Conservation (phyloP, 2,329 filamentous ascomycete genomes). For the Colletotrichum karsti region DNA sequence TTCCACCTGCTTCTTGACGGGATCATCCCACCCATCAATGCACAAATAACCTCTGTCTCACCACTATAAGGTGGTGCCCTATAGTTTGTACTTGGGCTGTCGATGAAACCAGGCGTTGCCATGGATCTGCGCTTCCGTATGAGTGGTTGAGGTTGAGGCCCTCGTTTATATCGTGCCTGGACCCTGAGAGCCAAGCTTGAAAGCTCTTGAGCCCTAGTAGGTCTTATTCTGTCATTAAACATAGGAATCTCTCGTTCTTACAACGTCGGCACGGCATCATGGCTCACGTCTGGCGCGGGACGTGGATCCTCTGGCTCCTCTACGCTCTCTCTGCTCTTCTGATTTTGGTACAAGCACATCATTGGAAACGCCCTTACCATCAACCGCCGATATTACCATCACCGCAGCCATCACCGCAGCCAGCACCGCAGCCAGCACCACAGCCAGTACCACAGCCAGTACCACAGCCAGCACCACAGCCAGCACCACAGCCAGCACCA, state of each 20-base stretch:
- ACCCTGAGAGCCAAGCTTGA: neutral
- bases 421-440: too few relatives aligned
- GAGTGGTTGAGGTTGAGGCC: neutral
- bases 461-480: too few relatives aligned
- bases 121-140: neutral
- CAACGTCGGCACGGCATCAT: neutral
- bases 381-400: too few relatives aligned
- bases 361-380: neutral
- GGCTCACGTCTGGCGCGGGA: slow-evolving; percentile 1
- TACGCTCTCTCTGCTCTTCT: neutral
- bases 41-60: slow-evolving; percentile 28
- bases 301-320: neutral
- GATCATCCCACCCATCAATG: slow-evolving; percentile 15
- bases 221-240: neutral
- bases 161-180: neutral
- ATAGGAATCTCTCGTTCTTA: neutral
- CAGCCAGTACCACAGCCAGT: too few relatives aligned
- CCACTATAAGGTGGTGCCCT: neutral
- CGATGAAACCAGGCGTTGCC: neutral
- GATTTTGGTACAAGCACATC: neutral
- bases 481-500: too few relatives aligned
- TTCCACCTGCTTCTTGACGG: neutral
- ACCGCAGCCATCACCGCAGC: too few relatives aligned
- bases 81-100: neutral
- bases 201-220: neutral